These are phyloP conservation scores for Linnemannia hyalina DNA, from an alignment of 192 early-diverging fungal genomes.

Conservation along the genomic window DNA sequence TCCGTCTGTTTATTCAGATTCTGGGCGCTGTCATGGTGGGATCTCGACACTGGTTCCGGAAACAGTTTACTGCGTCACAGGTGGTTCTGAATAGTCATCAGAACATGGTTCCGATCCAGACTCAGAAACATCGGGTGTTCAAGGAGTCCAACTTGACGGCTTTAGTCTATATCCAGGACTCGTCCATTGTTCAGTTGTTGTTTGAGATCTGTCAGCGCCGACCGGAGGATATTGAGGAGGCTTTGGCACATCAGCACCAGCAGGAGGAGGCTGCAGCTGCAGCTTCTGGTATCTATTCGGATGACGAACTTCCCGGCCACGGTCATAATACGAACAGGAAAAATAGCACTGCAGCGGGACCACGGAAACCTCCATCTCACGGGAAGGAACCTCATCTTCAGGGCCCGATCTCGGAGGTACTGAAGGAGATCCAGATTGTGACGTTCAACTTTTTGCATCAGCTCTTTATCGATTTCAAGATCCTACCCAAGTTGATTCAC, in stretches of 20 bases:
- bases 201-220: conserved; percentile 37
- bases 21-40: conserved; percentile 51
- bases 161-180: conserved; percentile 36
- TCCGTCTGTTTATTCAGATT: conserved; percentile 52
- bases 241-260: neutral
- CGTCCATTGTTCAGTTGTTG: conserved; percentile 30
- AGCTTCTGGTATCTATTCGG: neutral
- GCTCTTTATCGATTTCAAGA: conserved; percentile 48
- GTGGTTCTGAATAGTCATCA: conserved; percentile 7
- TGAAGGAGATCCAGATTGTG: conserved; percentile 40
- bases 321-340: neutral
- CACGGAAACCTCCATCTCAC: neutral
- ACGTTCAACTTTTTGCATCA: conserved; percentile 54
- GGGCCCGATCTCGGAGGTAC: conserved; percentile 5
- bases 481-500: conserved; percentile 45
- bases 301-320: neutral
- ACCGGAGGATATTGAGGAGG: conserved; percentile 15
- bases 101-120: conserved; percentile 12
- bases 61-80: conserved; percentile 31
- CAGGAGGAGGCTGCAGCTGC: neutral
- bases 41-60: conserved; percentile 47
- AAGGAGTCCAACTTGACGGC: conserved; percentile 44
- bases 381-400: neutral
- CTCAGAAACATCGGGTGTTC: conserved; percentile 24
- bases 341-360: neutral